Evolutionary conservation across 1,139 yeast species (phyloP).

Genomic region (Nakaseomyces nivariensis): DNA sequence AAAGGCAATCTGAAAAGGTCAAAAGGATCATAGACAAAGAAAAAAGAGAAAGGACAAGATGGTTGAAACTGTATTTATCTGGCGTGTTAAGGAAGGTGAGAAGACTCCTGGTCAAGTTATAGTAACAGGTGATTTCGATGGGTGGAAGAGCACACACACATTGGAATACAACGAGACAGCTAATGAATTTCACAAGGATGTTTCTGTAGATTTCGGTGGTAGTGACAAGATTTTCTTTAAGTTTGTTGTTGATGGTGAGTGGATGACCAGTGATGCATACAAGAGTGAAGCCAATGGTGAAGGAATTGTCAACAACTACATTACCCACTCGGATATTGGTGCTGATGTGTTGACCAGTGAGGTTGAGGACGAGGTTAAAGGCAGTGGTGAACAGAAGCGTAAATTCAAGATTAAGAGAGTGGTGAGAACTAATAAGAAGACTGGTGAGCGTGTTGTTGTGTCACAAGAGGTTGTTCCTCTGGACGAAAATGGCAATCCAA

Average conservation of each 20-base stretch:
- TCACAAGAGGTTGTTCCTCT: slow-evolving; percentile 25
- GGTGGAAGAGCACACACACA: slow-evolving; percentile 55
- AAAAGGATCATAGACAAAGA: no score
- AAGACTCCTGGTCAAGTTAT: slow-evolving; percentile 49
- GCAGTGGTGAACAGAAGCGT: slow-evolving; percentile 13
- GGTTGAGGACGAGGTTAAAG: slow-evolving; percentile 43
- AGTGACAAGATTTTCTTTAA: slow-evolving; percentile 46
- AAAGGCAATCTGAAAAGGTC: no score
- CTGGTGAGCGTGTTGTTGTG: slow-evolving; percentile 32
- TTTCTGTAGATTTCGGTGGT: slow-evolving; percentile 37
- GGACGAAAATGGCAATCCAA: slow-evolving; percentile 17
- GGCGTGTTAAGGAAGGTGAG: slow-evolving; percentile 1
- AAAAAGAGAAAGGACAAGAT: no score
- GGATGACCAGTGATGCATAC: slow-evolving; percentile 45
- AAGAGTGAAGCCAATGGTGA: slow-evolving; percentile 35
- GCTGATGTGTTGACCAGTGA: not conserved
- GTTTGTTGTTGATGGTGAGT: slow-evolving; percentile 66
- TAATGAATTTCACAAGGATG: slow-evolving; percentile 10
- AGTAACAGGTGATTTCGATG: slow-evolving; percentile 70
- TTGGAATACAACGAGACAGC: not conserved
- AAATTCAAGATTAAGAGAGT: slow-evolving; percentile 30
- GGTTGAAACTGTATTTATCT: not conserved
- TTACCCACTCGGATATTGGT: slow-evolving; percentile 31
- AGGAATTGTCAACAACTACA: slow-evolving; percentile 55
- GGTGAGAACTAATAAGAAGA: slow-evolving; percentile 31